phyloP scores from a whole-genome alignment of 768 basidiomycete species.

The Lactifluus piperatus region DNA sequence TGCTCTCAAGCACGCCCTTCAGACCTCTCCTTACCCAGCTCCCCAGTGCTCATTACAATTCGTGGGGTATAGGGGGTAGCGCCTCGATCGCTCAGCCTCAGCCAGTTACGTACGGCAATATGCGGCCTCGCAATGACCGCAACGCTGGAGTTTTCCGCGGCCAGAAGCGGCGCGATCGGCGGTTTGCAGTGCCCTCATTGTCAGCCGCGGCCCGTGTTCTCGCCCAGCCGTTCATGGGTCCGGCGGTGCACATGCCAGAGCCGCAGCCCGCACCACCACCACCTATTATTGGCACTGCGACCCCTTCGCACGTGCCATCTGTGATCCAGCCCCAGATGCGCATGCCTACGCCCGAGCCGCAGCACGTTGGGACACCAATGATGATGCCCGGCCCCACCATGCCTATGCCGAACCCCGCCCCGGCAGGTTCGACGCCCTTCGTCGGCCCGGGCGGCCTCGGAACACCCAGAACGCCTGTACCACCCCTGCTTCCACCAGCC shows the following conservation, averaged over 20 bases:
- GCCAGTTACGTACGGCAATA: neutral
- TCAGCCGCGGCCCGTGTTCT: neutral
- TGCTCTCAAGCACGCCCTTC: conserved; percentile 53
- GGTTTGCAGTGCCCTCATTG: neutral
- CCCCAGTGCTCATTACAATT: conserved; percentile 29
- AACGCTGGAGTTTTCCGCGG: conserved; percentile 1
- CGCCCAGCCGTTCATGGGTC: neutral
- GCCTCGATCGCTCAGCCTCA: neutral
- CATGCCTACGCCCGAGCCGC: conserved; percentile 10
- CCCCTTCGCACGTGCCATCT: neutral
- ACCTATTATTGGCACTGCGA: neutral
- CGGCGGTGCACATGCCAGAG: conserved; percentile 5
- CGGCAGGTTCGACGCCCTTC: conserved; percentile 12
- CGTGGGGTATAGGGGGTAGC: conserved; percentile 16
- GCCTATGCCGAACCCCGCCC: conserved; percentile 6
- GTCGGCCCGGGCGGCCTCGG: neutral
- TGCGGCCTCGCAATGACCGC: conserved; percentile 1
- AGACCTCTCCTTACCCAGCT: conserved; percentile 41
- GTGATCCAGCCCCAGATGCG: conserved; percentile 4
- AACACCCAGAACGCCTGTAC: neutral
- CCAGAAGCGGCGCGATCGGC: neutral
- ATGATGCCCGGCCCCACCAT: neutral
- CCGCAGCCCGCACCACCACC: neutral
- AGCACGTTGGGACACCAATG: neutral
- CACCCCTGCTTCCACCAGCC: neutral